phyloP scores from a whole-genome alignment of 768 basidiomycete species.

The Lactarius pseudohatsudake region DNA sequence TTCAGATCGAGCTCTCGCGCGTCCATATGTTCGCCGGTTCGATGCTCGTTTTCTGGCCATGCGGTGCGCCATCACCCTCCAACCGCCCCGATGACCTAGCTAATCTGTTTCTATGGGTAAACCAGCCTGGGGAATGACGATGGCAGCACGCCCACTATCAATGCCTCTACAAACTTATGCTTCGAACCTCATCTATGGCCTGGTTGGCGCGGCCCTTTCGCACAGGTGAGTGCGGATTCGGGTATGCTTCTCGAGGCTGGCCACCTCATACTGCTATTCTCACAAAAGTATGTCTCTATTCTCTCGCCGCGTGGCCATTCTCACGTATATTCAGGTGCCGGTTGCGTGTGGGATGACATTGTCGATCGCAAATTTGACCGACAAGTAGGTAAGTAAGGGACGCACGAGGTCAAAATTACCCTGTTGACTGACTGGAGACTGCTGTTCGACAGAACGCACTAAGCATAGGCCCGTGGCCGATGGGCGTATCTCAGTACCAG shows the following conservation, averaged over 20 bases:
- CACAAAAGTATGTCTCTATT: constrained; percentile 4
- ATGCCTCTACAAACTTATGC: constrained; percentile 17
- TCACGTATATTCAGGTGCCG: constrained; percentile 1
- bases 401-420: background rate
- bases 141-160: constrained; percentile 28
- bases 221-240: constrained; percentile 1
- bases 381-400: constrained; percentile 24
- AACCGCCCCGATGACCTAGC: background rate
- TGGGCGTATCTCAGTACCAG: constrained; percentile 28
- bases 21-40: constrained; percentile 32
- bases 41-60: constrained; percentile 32
- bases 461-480: constrained; percentile 29
- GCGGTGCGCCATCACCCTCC: constrained; percentile 7
- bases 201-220: constrained; percentile 8
- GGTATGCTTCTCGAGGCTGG: background rate
- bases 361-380: constrained; percentile 22
- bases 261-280: background rate
- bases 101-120: background rate
- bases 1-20: constrained; percentile 28
- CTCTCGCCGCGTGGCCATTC: background rate
- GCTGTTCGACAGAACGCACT: constrained; percentile 25
- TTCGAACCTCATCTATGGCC: constrained; percentile 9
- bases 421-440: background rate
- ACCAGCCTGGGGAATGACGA: constrained; percentile 29
- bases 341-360: constrained; percentile 26